A percentile compares a stretch with the other conserved stretches of the same genome.
phyloP scores from a whole-genome alignment of 495 filamentous ascomycete genomes.

The Letharia columbiana region DNA sequence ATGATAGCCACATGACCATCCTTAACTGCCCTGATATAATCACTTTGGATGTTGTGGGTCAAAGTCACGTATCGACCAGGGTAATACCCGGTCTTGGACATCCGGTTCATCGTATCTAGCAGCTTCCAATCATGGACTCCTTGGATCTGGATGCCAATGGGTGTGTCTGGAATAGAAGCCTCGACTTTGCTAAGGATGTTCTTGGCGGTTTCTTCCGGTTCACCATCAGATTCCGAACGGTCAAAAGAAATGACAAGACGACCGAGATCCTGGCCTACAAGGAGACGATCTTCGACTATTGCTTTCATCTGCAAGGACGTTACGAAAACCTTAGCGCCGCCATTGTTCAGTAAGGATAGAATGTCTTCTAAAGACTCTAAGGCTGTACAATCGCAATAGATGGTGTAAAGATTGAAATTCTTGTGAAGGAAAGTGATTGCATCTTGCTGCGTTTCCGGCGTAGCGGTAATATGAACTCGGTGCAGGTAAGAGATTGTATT shows the following conservation, averaged over 20 bases:
- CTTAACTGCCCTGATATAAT: conserved; percentile 39
- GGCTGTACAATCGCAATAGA: conserved; percentile 67
- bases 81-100: conserved; percentile 37
- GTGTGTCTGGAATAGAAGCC: conserved; percentile 43
- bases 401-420: conserved; percentile 56
- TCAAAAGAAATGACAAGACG: conserved; percentile 24
- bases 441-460: conserved; percentile 46
- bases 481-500: conserved; percentile 73
- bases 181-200: conserved; percentile 44
- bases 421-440: conserved; percentile 59
- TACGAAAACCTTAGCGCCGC: conserved; percentile 82
- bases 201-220: conserved; percentile 29
- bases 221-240: conserved; percentile 30
- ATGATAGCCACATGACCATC: conserved; percentile 68
- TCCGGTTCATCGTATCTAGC: conserved; percentile 17
- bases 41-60: conserved; percentile 21
- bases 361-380: conserved; percentile 62
- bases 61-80: conserved; percentile 33
- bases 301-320: conserved; percentile 53
- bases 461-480: conserved; percentile 61
- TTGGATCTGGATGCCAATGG: conserved; percentile 43
- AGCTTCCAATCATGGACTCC: conserved; percentile 33
- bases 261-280: conserved; percentile 26
- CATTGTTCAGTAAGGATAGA: conserved; percentile 71
- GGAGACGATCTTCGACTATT: conserved; percentile 33